Percentiles rank a stretch among this genome's conserved stretches.
These are phyloP conservation scores for Chiua virens DNA, from an alignment of 768 basidiomycete genomes.

Conservation along the genomic window DNA sequence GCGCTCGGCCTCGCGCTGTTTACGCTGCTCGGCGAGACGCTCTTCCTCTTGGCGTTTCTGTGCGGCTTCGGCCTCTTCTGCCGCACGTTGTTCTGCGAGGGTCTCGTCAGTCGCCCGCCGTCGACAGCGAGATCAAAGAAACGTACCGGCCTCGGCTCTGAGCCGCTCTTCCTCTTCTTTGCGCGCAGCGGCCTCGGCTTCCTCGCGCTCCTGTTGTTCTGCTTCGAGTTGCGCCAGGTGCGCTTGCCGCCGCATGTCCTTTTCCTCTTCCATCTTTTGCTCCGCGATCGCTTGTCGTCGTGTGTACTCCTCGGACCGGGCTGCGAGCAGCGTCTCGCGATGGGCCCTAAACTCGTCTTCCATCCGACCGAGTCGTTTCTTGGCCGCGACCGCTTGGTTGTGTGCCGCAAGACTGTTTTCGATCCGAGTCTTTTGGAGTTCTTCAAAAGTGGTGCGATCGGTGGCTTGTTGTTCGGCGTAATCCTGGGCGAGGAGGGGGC, in stretches of 20 bases:
- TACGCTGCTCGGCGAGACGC: slow-evolving; percentile 48
- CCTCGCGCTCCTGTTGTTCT: slow-evolving; percentile 36
- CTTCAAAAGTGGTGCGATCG: slow-evolving; percentile 71
- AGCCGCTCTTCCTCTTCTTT: slow-evolving; percentile 42
- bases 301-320: slow-evolving; percentile 65
- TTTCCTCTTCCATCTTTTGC: slow-evolving; percentile 81
- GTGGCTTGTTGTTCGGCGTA: slow-evolving; percentile 81
- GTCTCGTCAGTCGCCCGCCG: slow-evolving; percentile 1
- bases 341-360: slow-evolving; percentile 62
- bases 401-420: slow-evolving; percentile 59
- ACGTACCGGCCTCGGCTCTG: slow-evolving; percentile 53
- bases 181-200: slow-evolving; percentile 19
- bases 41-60: slow-evolving; percentile 66
- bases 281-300: slow-evolving; percentile 50
- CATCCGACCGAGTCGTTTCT: slow-evolving; percentile 74
- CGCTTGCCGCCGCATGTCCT: slow-evolving; percentile 63
- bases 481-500: slow-evolving; percentile 80
- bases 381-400: slow-evolving; percentile 66
- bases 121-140: slow-evolving; percentile 1
- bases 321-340: slow-evolving; percentile 52
- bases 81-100: slow-evolving; percentile 49
- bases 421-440: slow-evolving; percentile 54
- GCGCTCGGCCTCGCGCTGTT: slow-evolving; percentile 50
- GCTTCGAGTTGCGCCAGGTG: slow-evolving; percentile 59
- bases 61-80: slow-evolving; percentile 54